Percentiles rank a stretch among this genome's conserved stretches.
Conservation (phyloP, 1,139 yeast species). For the Pichia sp. region DNA sequence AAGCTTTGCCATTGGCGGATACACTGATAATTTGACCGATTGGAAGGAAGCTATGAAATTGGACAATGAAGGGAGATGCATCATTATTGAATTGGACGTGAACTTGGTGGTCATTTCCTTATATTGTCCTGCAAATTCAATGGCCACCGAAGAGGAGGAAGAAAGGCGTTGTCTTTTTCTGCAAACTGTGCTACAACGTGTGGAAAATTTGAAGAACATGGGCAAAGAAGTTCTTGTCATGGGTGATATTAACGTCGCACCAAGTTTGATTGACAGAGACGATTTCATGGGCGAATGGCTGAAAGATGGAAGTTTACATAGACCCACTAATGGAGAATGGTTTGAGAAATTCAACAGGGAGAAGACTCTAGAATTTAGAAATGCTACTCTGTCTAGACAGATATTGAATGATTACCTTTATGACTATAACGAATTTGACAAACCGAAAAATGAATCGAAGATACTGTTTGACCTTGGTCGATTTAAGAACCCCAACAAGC, state of each 20-base stretch:
- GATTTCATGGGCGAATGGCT: too few species aligned
- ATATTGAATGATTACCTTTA: constrained; percentile 18
- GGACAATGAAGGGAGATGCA: constrained; percentile 81
- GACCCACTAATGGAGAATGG: neutral
- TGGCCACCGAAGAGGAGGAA: constrained; percentile 63
- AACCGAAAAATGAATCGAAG: constrained; percentile 8
- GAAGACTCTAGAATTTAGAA: constrained; percentile 26
- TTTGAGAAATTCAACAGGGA: constrained; percentile 17
- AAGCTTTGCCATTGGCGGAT: constrained; percentile 58
- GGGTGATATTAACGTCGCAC: constrained; percentile 83
- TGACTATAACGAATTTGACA: constrained; percentile 21
- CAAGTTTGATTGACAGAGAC: constrained; percentile 79
- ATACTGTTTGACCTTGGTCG: constrained; percentile 56
- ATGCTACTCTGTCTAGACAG: constrained; percentile 18
- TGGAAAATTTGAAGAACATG: constrained; percentile 40
- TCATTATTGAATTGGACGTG: constrained; percentile 62
- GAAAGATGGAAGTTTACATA: too few species aligned
- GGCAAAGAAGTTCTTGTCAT: constrained; percentile 68
- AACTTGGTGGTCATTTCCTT: constrained; percentile 63
- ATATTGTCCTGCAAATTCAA: constrained; percentile 91
- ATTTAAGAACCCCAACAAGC: constrained; percentile 43
- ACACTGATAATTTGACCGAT: constrained; percentile 38
- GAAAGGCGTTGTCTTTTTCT: constrained; percentile 53
- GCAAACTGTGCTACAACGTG: constrained; percentile 49
- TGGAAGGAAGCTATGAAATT: constrained; percentile 36